Percentiles rank a stretch among this genome's conserved stretches.
Evolutionary conservation across 345 rosid species (phyloP).

Genomic region (Eutrema yunnanense): DNA sequence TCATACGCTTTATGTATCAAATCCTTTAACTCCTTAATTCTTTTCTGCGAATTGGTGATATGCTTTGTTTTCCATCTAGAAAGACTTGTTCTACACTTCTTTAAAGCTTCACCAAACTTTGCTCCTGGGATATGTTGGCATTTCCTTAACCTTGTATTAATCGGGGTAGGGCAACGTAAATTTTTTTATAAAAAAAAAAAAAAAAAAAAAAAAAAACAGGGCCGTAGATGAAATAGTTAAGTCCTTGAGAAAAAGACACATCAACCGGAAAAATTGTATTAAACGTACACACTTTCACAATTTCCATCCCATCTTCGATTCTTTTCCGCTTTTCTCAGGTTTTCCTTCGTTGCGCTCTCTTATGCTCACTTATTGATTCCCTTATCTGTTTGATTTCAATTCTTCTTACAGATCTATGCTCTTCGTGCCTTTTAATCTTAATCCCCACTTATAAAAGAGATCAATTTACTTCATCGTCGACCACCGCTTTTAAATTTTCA

Average conservation of each 20-base stretch:
- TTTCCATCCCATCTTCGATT: neutral
- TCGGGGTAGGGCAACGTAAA: neutral
- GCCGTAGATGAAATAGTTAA: neutral
- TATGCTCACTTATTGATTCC: neutral
- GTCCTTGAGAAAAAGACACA: slow-evolving; percentile 2
- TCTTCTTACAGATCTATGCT: slow-evolving; percentile 9
- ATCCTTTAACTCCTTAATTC: no score
- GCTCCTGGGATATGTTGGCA: no score
- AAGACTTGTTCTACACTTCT: no score
- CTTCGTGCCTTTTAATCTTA: neutral
- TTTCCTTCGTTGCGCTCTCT: slow-evolving; percentile 10
- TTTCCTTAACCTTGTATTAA: neutral
- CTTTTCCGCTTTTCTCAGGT: slow-evolving; percentile 2
- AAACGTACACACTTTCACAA: slow-evolving; percentile 6
- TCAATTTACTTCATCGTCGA: neutral
- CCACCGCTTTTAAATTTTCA: neutral
- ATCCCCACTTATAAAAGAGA: neutral
- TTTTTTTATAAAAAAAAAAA: neutral
- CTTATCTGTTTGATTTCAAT: neutral
- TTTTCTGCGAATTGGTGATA: no score
- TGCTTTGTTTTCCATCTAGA: no score
- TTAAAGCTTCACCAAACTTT: no score
- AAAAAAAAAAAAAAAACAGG: neutral
- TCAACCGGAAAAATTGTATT: neutral
- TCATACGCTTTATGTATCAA: no score